These are phyloP conservation scores for Ceratocystis albifundus DNA, from an alignment of 2,329 filamentous ascomycete genomes.

Conservation along the genomic window DNA sequence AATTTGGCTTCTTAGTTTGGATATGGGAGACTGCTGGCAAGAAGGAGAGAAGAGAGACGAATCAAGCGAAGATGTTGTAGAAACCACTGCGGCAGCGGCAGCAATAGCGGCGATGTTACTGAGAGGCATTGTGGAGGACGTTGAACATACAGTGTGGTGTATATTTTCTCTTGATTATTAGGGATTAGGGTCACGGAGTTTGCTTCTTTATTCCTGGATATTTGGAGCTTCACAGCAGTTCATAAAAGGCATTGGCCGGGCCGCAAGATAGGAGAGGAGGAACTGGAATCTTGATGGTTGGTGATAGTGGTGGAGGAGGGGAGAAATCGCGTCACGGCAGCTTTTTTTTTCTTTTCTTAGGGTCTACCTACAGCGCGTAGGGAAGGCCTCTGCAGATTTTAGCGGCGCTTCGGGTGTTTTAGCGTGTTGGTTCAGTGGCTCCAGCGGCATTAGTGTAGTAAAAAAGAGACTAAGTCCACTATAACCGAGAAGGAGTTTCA, in stretches of 20 bases:
- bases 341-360: not conserved
- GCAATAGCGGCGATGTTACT: constrained; percentile 10
- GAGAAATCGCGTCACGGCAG: not conserved
- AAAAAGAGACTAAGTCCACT: not conserved
- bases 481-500: not conserved
- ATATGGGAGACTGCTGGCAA: constrained; percentile 7
- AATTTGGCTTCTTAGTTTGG: constrained; percentile 14
- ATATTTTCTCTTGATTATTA: not conserved
- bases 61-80: not conserved
- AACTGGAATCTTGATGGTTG: not conserved
- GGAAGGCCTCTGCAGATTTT: too few species aligned
- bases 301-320: not conserved
- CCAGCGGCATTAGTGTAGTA: not conserved
- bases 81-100: constrained; percentile 1
- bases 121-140: not conserved
- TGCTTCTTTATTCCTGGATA: not conserved
- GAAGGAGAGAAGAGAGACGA: not conserved
- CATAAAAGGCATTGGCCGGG: not conserved
- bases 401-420: too few species aligned
- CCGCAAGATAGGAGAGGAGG: not conserved
- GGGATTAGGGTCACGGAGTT: not conserved
- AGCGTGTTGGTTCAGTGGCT: too few species aligned
- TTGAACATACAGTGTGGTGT: not conserved
- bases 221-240: not conserved
- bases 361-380: not conserved